Base-by-base conservation (phyloP, 1,284 basidiomycete genomes). In the Porodaedalea pini region DNA sequence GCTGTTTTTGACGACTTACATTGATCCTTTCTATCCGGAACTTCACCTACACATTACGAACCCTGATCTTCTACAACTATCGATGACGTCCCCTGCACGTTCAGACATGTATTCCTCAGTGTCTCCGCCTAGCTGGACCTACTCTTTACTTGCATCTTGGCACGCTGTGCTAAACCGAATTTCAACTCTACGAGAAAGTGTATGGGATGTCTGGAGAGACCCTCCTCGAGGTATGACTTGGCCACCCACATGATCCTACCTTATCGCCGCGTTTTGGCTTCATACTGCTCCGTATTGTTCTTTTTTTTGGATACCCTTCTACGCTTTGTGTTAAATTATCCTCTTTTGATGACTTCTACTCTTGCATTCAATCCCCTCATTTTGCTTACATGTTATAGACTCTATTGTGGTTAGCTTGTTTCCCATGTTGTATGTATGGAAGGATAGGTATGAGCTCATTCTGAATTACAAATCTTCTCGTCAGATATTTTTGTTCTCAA, bases 1-100 rank as follows among this genome's bases (percentile, higher is more conserved):
- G 32, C 68, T 78, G 48, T 82, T 81, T 65, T 69, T 81, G 57
- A 80, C 77, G 57, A 80, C 79, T 59, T 89, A 88, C 64, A 88
- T 85, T 65, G 86, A 90, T 66, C 82, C 87, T 56, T 82, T 86
- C 71, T 80, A 86, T 66, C 81, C 85, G 17, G 82, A 88, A 65
- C 75, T 88, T 48, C 78, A 86, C 68, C 67, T 80, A 54, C 78
- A 83, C 69, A 67, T 75, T 59, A 73, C 72, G 61, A 75, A 73
- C 64, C 78, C 77, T 51, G 73, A 79, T 68, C 71, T 72, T 64
- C 62, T 69, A 61, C 68, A 66, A 59, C 65, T 67, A 59, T 67
- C 70, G 62, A 70, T 71, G 63, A 62, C 67, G 56, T 58, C 57
- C 51, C 40, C 61, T 37, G 64, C n/a, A 23, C 41, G 32, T 32